Base-by-base conservation (phyloP, 2,329 filamentous ascomycete species). In the Alternaria gansuensis region DNA sequence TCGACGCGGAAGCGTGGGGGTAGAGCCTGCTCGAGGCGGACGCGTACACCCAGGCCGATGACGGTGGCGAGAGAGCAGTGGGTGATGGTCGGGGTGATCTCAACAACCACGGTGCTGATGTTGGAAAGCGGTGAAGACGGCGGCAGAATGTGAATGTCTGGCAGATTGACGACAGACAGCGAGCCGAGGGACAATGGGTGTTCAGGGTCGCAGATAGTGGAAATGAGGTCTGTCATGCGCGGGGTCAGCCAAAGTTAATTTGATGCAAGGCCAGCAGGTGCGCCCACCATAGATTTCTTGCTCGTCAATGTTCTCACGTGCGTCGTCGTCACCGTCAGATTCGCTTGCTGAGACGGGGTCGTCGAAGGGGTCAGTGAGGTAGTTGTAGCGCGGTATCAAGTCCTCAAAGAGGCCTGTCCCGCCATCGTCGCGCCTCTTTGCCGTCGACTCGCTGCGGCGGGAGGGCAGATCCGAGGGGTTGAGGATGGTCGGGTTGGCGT, bases 51-150 rank as follows among this genome's bases (percentile, higher is more conserved):
- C 14, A 99, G 84, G 0, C 95, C 95, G 71, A 99, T 97, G 60
- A 99, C 93, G 0, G 95, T 99, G 31, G 95, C 95, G 39, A 99
- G 86, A 50, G 92, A 96, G 82, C 95, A 99, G 79, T 98, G 95
- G 14, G 94, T 96, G 73, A 98, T 95, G 26, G 95, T 99, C 9
- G 95, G 95, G 10, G 95, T 99, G 67, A 99, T 90, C 71, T 96
- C 87, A 41, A 99, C 92, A 3, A 89, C 85, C 34, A 98, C 92
- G 37, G 85, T 88, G 83, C 89, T 80, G 82, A 93, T 81, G 85
- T 85, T 74, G 73, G 87, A 80, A 82, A 82, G 82, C 60, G 82
- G 81, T 34, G 85, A 85, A n/a, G 89, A 84, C 6, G 90, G 85
- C 48, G 88, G 86, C 43, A 82, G 83, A 67, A 99, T 92, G 71